Base-by-base conservation (phyloP, 2,329 filamentous ascomycete genomes). In the Colletotrichum tamarilloi region DNA sequence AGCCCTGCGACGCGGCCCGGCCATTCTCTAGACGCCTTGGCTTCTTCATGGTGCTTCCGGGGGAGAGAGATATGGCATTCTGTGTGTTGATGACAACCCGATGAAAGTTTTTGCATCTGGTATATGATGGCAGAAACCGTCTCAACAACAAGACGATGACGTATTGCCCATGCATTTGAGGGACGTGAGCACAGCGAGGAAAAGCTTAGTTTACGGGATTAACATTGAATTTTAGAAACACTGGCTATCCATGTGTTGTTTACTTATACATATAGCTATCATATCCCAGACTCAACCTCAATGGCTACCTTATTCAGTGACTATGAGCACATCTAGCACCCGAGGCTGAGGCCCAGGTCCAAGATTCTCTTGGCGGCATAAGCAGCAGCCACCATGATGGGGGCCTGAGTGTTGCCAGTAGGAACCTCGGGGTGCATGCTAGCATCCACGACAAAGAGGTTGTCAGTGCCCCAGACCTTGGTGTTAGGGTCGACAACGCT, bases 371-470 rank as follows among this genome's bases (percentile, higher is more conserved):
- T 63, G 1, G 68, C 74, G 2, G 74, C 74, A 26, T 66, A 74
- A 1, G 66, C 64, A 9, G 72, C 72, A 5, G 74, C 74, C 12
- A 75, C 74, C 72, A 75, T 74, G 19, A 75, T 67, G 2, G 73
- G 69, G 2, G 74, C 74, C 64, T 74, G 72, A 2, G 74, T 74
- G 68, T 75, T 75, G 0, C 74, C 74, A 1, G 74, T 75, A 3
- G 74, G 68, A 4, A 75, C 60, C 53, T 79, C 90, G n/a, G 79
- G 79, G 4, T 81, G 79, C 68, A 81, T 80, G 56, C 79, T 80
- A 3, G 73, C 79, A 35, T 81, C 79, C 4, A 78, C 77, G 8
- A 81, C 76, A 28, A 80, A 80, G 22, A 81, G 52, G 63, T 81
- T 81, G 56, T 78, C 76, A 9, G 76, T 80, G 19, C 79, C 78